These are phyloP conservation scores for maize (Zea mays) DNA, from an alignment of 176 grass and related monocot species.

Conservation along the genomic window DNA sequence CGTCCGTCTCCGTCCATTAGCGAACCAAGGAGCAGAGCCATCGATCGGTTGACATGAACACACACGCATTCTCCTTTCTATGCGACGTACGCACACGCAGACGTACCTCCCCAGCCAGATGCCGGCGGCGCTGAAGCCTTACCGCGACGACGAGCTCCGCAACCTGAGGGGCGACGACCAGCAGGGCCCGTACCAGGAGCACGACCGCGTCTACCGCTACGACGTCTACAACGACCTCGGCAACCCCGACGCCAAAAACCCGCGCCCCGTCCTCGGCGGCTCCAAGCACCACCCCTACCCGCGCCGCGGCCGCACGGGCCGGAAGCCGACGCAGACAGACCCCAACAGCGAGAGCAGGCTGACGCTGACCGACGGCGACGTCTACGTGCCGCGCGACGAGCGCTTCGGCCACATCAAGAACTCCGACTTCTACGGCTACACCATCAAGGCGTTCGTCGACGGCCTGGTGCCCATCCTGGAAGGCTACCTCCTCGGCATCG, in stretches of 20 bases:
- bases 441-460: slow-evolving; percentile 4
- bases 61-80: no score
- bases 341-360: background rate
- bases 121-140: slow-evolving; percentile 1
- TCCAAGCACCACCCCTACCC: slow-evolving; percentile 4
- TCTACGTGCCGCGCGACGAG: slow-evolving; percentile 24
- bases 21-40: background rate
- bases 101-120: slow-evolving; percentile 9
- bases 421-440: background rate
- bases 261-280: background rate
- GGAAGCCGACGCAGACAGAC: background rate
- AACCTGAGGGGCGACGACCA: slow-evolving; percentile 22
- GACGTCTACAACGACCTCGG: slow-evolving; percentile 31
- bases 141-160: slow-evolving; percentile 26
- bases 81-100: background rate
- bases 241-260: background rate
- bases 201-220: slow-evolving; percentile 41
- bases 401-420: slow-evolving; percentile 20
- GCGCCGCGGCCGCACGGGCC: slow-evolving; percentile 6
- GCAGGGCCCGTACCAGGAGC: background rate
- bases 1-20: no score
- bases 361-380: background rate
- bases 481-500: background rate
- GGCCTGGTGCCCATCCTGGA: background rate
- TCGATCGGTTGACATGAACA: background rate